These are phyloP conservation scores for Murraya paniculata DNA, from an alignment of 345 rosid species.

Conservation along the genomic window DNA sequence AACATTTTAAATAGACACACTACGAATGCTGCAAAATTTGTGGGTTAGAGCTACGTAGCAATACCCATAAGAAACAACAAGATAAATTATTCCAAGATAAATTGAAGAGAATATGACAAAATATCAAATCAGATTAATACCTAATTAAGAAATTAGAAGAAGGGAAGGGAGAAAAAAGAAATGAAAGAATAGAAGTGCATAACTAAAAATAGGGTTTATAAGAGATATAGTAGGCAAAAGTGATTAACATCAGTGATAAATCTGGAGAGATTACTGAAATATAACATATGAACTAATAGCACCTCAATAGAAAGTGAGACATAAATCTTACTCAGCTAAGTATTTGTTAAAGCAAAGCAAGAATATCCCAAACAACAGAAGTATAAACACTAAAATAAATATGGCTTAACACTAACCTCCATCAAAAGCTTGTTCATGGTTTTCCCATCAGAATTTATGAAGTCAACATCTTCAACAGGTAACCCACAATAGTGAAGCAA, in stretches of 20 bases:
- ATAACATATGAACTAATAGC: not conserved
- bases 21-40: not conserved
- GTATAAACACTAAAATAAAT: not conserved
- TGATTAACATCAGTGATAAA: not conserved
- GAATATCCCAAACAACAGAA: not conserved
- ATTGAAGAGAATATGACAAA: not conserved
- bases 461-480: slow-evolving; percentile 91
- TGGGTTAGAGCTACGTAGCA: not conserved
- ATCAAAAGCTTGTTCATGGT: slow-evolving; percentile 80
- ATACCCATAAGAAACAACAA: not conserved
- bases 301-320: not conserved
- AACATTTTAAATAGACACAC: not conserved
- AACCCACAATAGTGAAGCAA: slow-evolving; percentile 87
- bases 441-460: slow-evolving; percentile 91
- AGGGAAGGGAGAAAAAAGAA: not conserved
- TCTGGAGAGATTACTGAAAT: not conserved
- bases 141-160: not conserved
- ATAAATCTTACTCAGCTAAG: not conserved
- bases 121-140: not conserved
- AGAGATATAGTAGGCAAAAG: not conserved
- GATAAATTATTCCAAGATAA: not conserved
- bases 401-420: slow-evolving; percentile 49
- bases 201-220: not conserved
- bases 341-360: not conserved
- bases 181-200: not conserved